Evolutionary conservation across 2,329 filamentous ascomycete species (phyloP), one percentile per base, ranked within the genome.

Genomic region (Cryphonectria radicalis): DNA sequence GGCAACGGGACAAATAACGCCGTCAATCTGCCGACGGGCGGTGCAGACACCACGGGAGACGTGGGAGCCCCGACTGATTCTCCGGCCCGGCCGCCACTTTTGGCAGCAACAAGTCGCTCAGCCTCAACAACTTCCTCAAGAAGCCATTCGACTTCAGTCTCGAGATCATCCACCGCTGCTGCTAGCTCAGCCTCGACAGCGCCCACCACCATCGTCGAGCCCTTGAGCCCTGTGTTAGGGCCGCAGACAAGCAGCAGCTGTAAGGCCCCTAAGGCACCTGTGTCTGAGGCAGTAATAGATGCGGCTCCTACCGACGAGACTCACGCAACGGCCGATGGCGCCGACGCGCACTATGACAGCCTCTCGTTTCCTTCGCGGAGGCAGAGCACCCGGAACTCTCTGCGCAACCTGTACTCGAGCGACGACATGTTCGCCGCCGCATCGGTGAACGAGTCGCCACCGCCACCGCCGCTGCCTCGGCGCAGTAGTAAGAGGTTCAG

Each of bases 1-100:
- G 87, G 86, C 13, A 88, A 88, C 65, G 86, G 85, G 1, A 86
- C 83, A 2, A 85, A 85, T 50, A 74, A 78, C 1, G 81, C 82
- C 4, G 78, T 73, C 32, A 60, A 79, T 7, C 4, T 19, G 13
- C 6, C 43, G 1, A 14, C 7, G 2, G 64, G 22, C 8, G 46
- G 37, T 3, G 60, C 63, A 50, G 28, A 46, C 32, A 28, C 10
- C n/a, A 43, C 2, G 19, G 43, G 22, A 4, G 63, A 66, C 22
- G 46, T 42, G 42, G 43, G 65, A 1, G n/a, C 65, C n/a, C 7
- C 42, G 4, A 10, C 59, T 0, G 35, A n/a, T 22, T 60, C 43
- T 2, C 32, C 40, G 10, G 63, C 62, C 13, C 43, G 32, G 6
- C 28, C 66, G 4, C 42, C 71, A n/a, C 55, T 59, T 5, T 46